Base-by-base conservation (phyloP, 2,329 filamentous ascomycete species). In the Calonectria pauciramosa region DNA sequence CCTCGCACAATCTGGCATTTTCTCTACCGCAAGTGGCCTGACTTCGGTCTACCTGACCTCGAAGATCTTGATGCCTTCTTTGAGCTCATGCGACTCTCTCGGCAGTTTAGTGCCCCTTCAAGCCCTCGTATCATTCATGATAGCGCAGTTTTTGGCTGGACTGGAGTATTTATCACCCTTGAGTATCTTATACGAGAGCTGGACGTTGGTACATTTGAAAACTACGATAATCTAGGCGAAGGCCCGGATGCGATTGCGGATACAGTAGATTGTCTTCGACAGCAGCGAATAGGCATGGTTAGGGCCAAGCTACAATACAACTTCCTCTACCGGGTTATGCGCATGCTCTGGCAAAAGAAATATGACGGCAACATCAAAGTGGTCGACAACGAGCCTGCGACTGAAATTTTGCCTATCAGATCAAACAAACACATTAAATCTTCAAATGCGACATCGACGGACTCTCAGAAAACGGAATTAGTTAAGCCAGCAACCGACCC, bases 221-320 rank as follows among this genome's bases (percentile, higher is more conserved):
- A 87, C 30, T 86, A 86, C 74, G 86, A 88, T 68, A 79, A 81
- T n/a, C 75, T 79, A 20, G 65, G 65, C 20, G 77, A 82, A 60
- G 77, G 77, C 16, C 77, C 77, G 0, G 96, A 98, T 80, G 90
- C 94, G 3, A 90, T 99, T 51, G 94, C 92, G 77, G 90, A 94
- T 23, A 94, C 94, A 0, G 96, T 99, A 69, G 94, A 98, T 80
- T 86, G 88, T 74, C 89, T 99, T 70, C 91, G 97, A 54, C 92
- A 96, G 84, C 97, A 99, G 87, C 91, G 97, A 23, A 94, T 95
- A 87, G 95, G 93, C 86, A 99, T 99, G 97, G 97, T 99, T 7
- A 97, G 99, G 86, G 93, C 94, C 59, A 94, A 96, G 80, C 84
- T 90, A 63, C 97, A 99, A 84, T 97, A 94, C 81, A 86, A 91